Conservation (phyloP, 345 rosid species). For the Arabidopsis arenosa region DNA sequence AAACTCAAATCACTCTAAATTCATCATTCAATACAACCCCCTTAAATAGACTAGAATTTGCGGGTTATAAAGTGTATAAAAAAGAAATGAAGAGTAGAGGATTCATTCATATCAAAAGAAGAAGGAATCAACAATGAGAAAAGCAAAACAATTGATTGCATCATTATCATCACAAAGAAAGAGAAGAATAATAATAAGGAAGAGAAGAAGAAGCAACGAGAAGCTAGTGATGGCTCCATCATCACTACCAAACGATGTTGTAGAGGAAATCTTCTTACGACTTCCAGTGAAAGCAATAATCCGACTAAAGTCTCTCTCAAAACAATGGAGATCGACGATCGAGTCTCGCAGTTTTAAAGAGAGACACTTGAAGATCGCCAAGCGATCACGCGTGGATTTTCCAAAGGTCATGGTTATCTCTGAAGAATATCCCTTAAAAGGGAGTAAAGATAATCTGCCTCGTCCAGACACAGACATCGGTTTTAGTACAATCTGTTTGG, state of each 20-base stretch:
- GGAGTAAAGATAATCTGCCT: neutral
- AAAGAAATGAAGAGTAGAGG: neutral
- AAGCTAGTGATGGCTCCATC: too few relatives aligned
- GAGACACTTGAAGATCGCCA: constrained; percentile 13
- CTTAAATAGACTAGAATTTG: too few relatives aligned
- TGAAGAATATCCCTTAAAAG: neutral
- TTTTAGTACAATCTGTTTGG: neutral
- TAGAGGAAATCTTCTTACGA: constrained; percentile 32
- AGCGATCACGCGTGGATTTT: neutral
- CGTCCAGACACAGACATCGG: neutral
- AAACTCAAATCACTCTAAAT: too few relatives aligned
- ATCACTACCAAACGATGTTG: neutral
- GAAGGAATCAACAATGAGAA: neutral
- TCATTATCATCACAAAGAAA: neutral
- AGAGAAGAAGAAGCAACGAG: too few relatives aligned
- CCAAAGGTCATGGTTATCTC: neutral
- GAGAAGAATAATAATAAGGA: neutral
- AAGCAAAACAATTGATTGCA: neutral
- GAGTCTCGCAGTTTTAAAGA: neutral
- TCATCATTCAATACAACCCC: too few relatives aligned
- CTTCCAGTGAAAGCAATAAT: constrained; percentile 14
- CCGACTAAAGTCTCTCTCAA: constrained; percentile 26
- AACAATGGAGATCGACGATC: constrained; percentile 20
- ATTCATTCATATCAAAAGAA: neutral
- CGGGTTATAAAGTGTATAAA: too few relatives aligned